Conservation (phyloP, 257 asterid species). For the Dorcoceras hygrometricum region DNA sequence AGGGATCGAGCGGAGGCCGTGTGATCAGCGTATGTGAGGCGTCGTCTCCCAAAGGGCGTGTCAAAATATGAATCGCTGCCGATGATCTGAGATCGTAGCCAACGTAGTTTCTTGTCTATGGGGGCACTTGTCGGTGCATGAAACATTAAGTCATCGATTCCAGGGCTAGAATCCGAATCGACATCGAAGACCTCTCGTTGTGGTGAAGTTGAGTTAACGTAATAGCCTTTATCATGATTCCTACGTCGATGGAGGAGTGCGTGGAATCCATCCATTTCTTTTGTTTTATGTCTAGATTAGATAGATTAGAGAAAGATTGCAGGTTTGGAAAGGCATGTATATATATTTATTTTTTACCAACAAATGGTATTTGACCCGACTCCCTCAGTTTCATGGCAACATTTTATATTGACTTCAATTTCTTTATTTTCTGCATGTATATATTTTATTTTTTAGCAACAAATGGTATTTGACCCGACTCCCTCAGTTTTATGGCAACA, state of each 20-base stretch:
- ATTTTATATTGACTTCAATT: no score
- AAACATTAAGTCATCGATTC: constrained; percentile 15
- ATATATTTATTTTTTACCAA: no score
- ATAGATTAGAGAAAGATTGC: no score
- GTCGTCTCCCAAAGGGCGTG: constrained; percentile 63
- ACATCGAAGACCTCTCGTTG: not conserved
- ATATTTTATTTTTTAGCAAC: no score
- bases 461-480: no score
- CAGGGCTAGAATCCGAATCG: not conserved
- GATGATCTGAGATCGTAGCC: constrained; percentile 65
- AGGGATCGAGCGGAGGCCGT: constrained; percentile 77
- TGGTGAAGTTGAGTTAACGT: not conserved
- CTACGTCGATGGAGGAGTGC: not conserved
- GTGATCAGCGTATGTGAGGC: constrained; percentile 70
- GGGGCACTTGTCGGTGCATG: constrained; percentile 23
- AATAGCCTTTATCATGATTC: not conserved
- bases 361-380: no score
- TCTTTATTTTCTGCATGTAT: no score
- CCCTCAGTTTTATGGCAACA: no score
- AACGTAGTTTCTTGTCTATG: constrained; percentile 35
- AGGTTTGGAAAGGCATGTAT: no score
- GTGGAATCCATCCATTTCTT: no score
- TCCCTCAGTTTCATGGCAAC: no score
- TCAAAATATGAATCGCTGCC: constrained; percentile 42
- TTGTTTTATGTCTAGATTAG: no score